Evolutionary conservation across 2,329 filamentous ascomycete species (phyloP).

Genomic region (Sclerotinia minor): DNA sequence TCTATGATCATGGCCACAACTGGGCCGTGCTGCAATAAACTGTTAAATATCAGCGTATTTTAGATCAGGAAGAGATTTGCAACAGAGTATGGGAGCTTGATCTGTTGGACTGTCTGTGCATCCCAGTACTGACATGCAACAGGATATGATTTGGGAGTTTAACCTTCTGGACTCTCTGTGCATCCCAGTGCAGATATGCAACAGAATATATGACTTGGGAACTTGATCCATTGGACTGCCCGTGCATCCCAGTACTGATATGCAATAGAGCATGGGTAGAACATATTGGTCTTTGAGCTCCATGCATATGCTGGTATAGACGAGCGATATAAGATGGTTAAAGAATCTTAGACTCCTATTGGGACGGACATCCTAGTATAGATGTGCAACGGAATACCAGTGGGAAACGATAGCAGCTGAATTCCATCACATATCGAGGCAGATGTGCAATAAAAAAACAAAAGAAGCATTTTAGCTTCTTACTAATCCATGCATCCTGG

Average conservation of each 20-base stretch:
- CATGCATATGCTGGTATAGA: not conserved
- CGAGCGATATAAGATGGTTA: not conserved
- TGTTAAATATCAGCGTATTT: not conserved
- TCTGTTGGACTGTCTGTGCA: not conserved
- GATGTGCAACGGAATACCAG: not conserved
- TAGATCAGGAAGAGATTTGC: not conserved
- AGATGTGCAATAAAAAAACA: too few relatives aligned
- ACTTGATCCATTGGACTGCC: not conserved
- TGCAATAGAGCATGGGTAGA: not conserved
- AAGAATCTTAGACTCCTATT: not conserved
- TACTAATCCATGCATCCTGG: too few relatives aligned
- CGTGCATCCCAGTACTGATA: slow-evolving; percentile 1
- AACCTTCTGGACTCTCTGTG: not conserved
- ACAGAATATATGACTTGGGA: not conserved
- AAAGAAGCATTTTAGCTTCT: too few relatives aligned
- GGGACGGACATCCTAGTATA: not conserved
- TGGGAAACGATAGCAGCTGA: not conserved
- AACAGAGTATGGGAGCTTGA: not conserved
- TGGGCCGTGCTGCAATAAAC: not conserved
- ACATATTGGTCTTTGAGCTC: not conserved
- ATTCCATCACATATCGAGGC: too few relatives aligned
- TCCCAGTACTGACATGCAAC: not conserved
- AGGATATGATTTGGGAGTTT: not conserved
- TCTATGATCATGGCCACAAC: not conserved
- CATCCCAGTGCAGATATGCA: not conserved